Base-by-base conservation (phyloP, 2,329 filamentous ascomycete species). In the Cryphonectria japonica region DNA sequence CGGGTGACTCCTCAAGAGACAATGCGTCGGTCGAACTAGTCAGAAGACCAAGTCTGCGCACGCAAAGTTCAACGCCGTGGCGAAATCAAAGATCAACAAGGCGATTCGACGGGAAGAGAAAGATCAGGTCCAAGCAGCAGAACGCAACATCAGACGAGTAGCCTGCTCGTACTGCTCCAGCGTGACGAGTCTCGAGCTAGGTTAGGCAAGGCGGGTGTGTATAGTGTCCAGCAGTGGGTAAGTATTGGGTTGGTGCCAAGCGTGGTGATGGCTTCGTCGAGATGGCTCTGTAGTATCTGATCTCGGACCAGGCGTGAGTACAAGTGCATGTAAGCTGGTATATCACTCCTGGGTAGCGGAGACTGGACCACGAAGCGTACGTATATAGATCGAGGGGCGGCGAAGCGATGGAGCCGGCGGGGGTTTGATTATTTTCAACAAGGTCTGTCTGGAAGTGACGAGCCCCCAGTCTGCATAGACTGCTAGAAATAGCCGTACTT, bases 401-500 rank as follows among this genome's bases (percentile, higher is more conserved):
- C 77, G 78, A 79, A 78, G 50, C 74, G 78, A 80, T 79, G 75
- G 69, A 76, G 77, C 74, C 79, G 75, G 82, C 80, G 81, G 82
- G 81, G 41, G 79, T 80, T 77, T 78, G 78, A 80, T 78, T 79
- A 78, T 78, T 79, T 75, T 72, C 77, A 72, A 68, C 59, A 62
- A 80, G 79, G 75, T 77, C 73, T 75, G 78, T 77, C 78, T 79
- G 78, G 78, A 77, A 79, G 77, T 76, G 81, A 79, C 77, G 79
- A 80, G 77, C 68, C 76, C 78, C 79, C 78, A 77, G 82, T 80
- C 80, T 81, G 80, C 82, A 82, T 81, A 79, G 78, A 78, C 78
- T 77, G 75, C 81, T 78, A 78, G 78, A 78, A 79, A 76, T 80
- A 79, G 76, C 78, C 77, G 80, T 80, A 78, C 78, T 74, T 78